A percentile compares a stretch with the other conserved stretches of the same genome.
These are phyloP conservation scores for Fraxinus baroniana DNA, from an alignment of 305 asterid genomes.

Conservation along the genomic window DNA sequence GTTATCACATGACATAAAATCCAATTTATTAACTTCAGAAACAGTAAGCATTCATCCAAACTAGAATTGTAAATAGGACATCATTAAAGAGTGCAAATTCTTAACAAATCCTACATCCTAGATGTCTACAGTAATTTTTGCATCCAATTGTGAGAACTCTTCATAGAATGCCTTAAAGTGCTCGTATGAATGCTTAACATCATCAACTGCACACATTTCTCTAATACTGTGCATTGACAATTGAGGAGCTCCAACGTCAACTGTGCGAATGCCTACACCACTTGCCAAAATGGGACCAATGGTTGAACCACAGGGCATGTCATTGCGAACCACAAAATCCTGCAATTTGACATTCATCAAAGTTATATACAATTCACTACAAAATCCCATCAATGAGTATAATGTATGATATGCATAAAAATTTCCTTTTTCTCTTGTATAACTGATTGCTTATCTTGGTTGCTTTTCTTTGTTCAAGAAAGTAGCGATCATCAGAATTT, in stretches of 20 bases:
- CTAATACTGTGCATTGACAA: slow-evolving; percentile 95
- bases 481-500: not conserved
- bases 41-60: not conserved
- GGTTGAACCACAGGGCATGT: slow-evolving; percentile 91
- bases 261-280: slow-evolving; percentile 84
- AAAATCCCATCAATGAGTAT: not conserved
- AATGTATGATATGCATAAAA: not conserved
- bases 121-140: slow-evolving; percentile 58
- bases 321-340: slow-evolving; percentile 95
- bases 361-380: not conserved
- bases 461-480: not conserved
- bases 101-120: slow-evolving; percentile 22
- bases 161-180: slow-evolving; percentile 81
- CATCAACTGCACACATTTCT: slow-evolving; percentile 94
- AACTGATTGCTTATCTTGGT: not conserved
- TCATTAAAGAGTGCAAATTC: slow-evolving; percentile 2
- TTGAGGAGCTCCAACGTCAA: slow-evolving; percentile 92
- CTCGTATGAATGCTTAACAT: slow-evolving; percentile 70
- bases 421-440: not conserved
- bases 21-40: slow-evolving; percentile 10
- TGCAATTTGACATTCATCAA: slow-evolving; percentile 23
- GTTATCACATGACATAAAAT: not conserved
- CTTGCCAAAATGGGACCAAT: slow-evolving; percentile 96
- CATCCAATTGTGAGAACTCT: slow-evolving; percentile 66
- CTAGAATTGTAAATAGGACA: not conserved